phyloP scores from a whole-genome alignment of 2,329 filamentous ascomycete species.

The Trichophyton verrucosum region DNA sequence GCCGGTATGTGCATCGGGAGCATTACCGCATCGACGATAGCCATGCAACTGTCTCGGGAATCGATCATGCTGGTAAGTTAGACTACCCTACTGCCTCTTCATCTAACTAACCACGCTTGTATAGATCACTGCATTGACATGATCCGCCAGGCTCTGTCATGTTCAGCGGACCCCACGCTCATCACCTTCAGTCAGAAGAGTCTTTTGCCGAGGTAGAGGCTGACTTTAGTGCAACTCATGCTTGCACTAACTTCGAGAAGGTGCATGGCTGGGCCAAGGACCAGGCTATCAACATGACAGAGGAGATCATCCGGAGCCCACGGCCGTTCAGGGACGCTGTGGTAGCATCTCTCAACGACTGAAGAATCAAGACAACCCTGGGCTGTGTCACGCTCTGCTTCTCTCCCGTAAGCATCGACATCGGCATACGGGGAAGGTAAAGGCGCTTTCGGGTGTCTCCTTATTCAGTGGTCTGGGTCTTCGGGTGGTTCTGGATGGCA shows the following conservation, averaged over 20 bases:
- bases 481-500: too few species aligned
- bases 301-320: conserved; percentile 6
- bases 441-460: not conserved
- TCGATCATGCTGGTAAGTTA: conserved; percentile 13
- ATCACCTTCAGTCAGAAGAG: conserved; percentile 10
- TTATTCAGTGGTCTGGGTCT: too few species aligned
- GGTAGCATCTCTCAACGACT: not conserved
- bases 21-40: conserved; percentile 11
- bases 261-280: conserved; percentile 11
- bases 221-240: conserved; percentile 11
- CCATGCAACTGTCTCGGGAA: conserved; percentile 1
- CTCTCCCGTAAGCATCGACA: not conserved
- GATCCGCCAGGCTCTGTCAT: conserved; percentile 12
- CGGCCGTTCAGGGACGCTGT: conserved; percentile 4
- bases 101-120: not conserved
- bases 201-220: conserved; percentile 5
- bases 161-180: conserved; percentile 12
- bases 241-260: conserved; percentile 10
- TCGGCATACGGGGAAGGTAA: not conserved
- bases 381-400: not conserved
- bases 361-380: not conserved
- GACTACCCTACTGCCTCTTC: not conserved
- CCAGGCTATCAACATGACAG: conserved; percentile 10
- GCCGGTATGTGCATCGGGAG: conserved; percentile 10
- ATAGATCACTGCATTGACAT: conserved; percentile 15